Evolutionary conservation across 2,329 filamentous ascomycete species (phyloP).

Genomic region (Alternaria arbusti): DNA sequence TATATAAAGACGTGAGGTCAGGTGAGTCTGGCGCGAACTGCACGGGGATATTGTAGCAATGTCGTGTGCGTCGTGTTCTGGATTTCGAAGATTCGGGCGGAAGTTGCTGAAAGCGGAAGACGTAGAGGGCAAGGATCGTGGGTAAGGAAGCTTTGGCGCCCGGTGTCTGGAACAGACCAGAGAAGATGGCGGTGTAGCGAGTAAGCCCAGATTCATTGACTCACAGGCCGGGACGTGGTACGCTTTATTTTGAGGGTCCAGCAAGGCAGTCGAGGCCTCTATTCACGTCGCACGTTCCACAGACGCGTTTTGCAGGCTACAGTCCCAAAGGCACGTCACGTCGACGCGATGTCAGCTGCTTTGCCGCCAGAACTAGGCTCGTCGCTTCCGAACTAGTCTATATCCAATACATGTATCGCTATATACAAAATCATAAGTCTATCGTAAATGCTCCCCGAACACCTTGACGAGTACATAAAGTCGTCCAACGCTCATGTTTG

Average conservation of each 20-base stretch:
- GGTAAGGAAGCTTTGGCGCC: slow-evolving; percentile 22
- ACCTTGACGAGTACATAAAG: not conserved
- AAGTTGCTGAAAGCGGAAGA: slow-evolving; percentile 17
- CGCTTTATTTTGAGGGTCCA: not conserved
- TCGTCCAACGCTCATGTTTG: not conserved
- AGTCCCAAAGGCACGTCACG: slow-evolving; percentile 11
- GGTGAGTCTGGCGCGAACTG: not conserved
- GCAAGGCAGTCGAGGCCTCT: not conserved
- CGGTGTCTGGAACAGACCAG: slow-evolving; percentile 17
- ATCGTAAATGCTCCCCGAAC: not conserved
- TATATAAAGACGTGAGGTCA: not conserved
- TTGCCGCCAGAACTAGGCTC: slow-evolving; percentile 3
- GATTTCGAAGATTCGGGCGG: not conserved
- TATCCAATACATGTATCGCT: not conserved
- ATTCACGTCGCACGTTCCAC: slow-evolving; percentile 12
- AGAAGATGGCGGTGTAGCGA: slow-evolving; percentile 24
- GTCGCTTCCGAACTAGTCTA: not conserved
- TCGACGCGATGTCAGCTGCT: slow-evolving; percentile 36
- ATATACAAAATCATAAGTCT: not conserved
- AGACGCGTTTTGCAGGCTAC: slow-evolving; percentile 22
- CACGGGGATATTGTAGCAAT: not conserved
- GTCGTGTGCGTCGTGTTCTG: not conserved
- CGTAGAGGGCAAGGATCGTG: slow-evolving; percentile 13
- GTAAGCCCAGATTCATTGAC: slow-evolving; percentile 7
- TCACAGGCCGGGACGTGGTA: not conserved